Evolutionary conservation across 2,329 filamentous ascomycete genomes (phyloP).

Genomic region (Endothia cerciana): DNA sequence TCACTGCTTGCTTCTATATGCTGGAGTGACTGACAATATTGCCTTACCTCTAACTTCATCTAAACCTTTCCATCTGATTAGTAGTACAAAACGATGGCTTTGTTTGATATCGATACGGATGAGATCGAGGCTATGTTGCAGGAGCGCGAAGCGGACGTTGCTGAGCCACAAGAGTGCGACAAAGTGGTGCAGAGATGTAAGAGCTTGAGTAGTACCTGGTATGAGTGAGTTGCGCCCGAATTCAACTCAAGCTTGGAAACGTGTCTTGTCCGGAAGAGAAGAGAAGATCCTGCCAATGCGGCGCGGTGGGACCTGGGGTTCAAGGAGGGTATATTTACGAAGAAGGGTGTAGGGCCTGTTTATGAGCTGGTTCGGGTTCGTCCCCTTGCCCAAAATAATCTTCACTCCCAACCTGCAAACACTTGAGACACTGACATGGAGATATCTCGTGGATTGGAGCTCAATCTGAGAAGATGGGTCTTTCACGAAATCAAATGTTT

Average conservation of each 20-base stretch:
- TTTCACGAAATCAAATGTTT: constrained; percentile 8
- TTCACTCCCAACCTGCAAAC: neutral
- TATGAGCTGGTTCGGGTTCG: neutral
- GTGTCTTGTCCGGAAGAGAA: neutral
- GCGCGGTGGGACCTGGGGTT: neutral
- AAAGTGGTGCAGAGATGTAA: neutral
- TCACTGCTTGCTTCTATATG: too few relatives aligned
- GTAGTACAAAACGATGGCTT: constrained; percentile 2
- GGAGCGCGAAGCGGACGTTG: neutral
- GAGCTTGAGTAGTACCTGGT: neutral
- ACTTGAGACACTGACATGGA: too few relatives aligned
- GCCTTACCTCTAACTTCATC: too few relatives aligned
- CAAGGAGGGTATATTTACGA: neutral
- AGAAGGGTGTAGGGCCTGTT: neutral
- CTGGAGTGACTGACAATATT: too few relatives aligned
- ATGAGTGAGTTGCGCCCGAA: neutral
- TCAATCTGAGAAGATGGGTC: neutral
- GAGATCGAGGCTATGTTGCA: neutral
- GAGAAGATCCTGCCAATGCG: neutral
- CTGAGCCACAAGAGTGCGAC: neutral
- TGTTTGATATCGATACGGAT: neutral
- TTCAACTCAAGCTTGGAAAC: neutral
- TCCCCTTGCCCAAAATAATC: neutral
- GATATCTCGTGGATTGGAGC: neutral
- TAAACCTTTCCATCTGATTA: too few relatives aligned